Evolutionary conservation across 2,329 filamentous ascomycete species (phyloP).

Genomic region (Shiraia bambusicola): DNA sequence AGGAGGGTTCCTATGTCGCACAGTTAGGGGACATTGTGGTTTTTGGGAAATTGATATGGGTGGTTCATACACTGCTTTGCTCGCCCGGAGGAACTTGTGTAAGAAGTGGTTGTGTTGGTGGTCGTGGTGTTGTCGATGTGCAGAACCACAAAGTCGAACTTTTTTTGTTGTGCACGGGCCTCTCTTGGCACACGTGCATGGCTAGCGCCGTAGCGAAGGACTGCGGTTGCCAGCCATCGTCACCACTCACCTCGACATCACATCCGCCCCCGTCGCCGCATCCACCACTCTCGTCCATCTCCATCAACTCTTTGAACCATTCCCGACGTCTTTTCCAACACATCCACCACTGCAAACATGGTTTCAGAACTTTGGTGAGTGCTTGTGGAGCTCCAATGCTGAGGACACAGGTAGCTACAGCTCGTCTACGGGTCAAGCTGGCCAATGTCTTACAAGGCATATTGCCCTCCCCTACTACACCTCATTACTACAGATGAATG

Average conservation of each 20-base stretch:
- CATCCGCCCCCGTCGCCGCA: slow-evolving; percentile 30
- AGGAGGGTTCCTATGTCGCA: slow-evolving; percentile 19
- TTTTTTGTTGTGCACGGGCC: slow-evolving; percentile 4
- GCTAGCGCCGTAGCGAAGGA: slow-evolving; percentile 25
- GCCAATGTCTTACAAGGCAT: slow-evolving; percentile 17
- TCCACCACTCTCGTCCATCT: slow-evolving; percentile 34
- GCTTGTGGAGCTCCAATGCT: slow-evolving; percentile 34
- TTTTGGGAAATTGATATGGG: neutral
- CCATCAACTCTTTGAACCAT: slow-evolving; percentile 26
- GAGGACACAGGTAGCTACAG: slow-evolving; percentile 39
- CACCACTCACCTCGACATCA: slow-evolving; percentile 36
- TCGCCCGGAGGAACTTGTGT: slow-evolving; percentile 26
- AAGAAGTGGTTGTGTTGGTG: slow-evolving; percentile 3
- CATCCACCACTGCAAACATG: slow-evolving; percentile 59
- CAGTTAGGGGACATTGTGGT: neutral
- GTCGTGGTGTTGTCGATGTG: slow-evolving; percentile 10
- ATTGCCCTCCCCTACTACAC: slow-evolving; percentile 2
- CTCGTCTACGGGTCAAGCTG: slow-evolving; percentile 40
- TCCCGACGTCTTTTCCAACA: slow-evolving; percentile 21
- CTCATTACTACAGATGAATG: slow-evolving; percentile 17
- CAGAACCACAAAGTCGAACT: slow-evolving; percentile 11
- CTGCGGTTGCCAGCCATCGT: slow-evolving; percentile 38
- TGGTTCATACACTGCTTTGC: slow-evolving; percentile 36
- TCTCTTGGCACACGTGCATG: slow-evolving; percentile 28
- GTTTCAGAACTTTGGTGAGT: slow-evolving; percentile 80